A percentile compares a stretch with the other conserved stretches of the same genome.
Conservation (phyloP, 2,329 filamentous ascomycete species). For the Diplodia corticola region DNA sequence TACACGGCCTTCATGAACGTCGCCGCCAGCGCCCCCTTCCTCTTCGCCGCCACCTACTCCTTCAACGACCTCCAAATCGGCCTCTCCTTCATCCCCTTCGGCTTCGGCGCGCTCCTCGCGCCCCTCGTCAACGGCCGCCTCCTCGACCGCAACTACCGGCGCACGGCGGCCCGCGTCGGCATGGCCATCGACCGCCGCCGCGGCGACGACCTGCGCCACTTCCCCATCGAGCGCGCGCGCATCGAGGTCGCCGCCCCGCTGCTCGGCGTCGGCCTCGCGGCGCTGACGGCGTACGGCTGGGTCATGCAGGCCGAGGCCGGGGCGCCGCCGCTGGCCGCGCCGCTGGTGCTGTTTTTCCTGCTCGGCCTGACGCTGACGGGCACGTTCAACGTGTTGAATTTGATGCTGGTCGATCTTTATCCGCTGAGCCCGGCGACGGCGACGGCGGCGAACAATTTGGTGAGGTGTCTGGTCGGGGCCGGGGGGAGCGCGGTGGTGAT, state of each 20-base stretch:
- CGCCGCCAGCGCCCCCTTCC: conserved; percentile 45
- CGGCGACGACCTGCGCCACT: conserved; percentile 49
- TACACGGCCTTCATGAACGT: conserved; percentile 50
- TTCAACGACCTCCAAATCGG: conserved; percentile 51
- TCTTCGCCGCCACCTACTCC: conserved; percentile 48
- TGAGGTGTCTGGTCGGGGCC: conserved; percentile 40
- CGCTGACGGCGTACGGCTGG: conserved; percentile 44
- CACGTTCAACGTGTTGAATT: conserved; percentile 51
- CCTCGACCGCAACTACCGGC: conserved; percentile 71
- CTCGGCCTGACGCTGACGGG: conserved; percentile 58
- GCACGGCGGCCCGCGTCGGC: conserved; percentile 61
- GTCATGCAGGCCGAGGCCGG: conserved; percentile 33
- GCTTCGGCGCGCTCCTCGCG: conserved; percentile 39
- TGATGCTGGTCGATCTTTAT: conserved; percentile 43
- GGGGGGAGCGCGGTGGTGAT: conserved; percentile 42
- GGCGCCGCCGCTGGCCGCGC: conserved; percentile 39
- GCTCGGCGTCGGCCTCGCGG: conserved; percentile 35
- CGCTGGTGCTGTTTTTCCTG: conserved; percentile 50
- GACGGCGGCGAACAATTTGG: conserved; percentile 36
- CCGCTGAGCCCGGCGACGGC: conserved; percentile 39
- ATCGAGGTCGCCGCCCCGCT: conserved; percentile 39
- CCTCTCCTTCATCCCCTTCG: conserved; percentile 43
- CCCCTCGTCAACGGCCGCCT: conserved; percentile 52
- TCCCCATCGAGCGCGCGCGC: conserved; percentile 50
- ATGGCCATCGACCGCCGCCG: conserved; percentile 61